phyloP scores from a whole-genome alignment of 2,329 filamentous ascomycete genomes.

The Pseudocercospora crystallina region DNA sequence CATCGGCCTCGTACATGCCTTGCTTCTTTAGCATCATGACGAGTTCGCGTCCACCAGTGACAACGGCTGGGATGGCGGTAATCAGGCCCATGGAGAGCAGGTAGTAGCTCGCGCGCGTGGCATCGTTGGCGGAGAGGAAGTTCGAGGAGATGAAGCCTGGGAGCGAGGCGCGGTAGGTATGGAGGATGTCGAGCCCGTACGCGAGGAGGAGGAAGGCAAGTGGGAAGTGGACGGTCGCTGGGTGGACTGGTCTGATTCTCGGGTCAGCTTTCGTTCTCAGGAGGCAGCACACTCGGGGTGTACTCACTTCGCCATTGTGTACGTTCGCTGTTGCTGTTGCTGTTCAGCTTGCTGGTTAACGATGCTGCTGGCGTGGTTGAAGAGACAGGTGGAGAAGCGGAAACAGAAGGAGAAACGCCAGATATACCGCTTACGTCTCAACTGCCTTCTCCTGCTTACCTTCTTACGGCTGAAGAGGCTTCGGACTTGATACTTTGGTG shows the following conservation, averaged over 20 bases:
- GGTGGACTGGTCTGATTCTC: conserved; percentile 43
- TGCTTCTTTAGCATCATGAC: conserved; percentile 44
- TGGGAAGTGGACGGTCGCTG: conserved; percentile 49
- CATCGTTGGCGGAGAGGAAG: conserved; percentile 36
- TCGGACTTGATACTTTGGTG: no score
- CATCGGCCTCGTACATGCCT: conserved; percentile 40
- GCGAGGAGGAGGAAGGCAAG: conserved; percentile 46
- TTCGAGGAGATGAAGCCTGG: conserved; percentile 32
- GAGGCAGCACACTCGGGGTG: background rate
- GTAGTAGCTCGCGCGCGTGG: conserved; percentile 46
- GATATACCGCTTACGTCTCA: no score
- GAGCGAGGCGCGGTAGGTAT: conserved; percentile 36
- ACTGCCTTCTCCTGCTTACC: no score
- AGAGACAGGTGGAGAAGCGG: no score
- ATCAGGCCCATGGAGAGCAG: conserved; percentile 43
- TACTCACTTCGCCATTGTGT: conserved; percentile 20
- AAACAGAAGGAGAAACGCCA: no score
- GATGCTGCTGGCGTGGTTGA: no score
- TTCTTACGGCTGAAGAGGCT: no score
- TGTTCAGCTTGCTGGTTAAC: no score
- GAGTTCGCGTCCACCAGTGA: conserved; percentile 39
- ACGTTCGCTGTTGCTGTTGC: no score
- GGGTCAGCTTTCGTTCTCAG: background rate
- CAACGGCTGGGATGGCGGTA: conserved; percentile 35
- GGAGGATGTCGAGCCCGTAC: conserved; percentile 43